Conservation (phyloP, 805 yeast genomes). For the Cyberlindnera galapagoensis region DNA sequence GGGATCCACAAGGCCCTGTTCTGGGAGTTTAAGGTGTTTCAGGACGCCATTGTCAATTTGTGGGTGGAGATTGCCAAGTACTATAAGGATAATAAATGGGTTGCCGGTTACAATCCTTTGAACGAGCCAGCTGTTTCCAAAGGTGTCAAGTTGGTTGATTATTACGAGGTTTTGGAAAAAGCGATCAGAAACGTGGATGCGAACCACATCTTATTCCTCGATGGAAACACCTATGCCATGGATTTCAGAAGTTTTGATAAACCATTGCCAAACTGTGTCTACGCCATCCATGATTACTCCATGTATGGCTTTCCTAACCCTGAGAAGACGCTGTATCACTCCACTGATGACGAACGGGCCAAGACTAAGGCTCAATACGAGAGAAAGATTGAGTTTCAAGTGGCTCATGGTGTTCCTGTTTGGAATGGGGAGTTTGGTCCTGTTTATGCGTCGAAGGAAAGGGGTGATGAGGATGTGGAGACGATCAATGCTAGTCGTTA, state of each 20-base stretch:
- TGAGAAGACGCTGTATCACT: constrained; percentile 28
- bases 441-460: constrained; percentile 36
- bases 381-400: constrained; percentile 39
- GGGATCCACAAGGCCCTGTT: constrained; percentile 38
- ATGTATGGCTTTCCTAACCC: constrained; percentile 37
- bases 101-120: constrained; percentile 46
- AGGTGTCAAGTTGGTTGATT: constrained; percentile 33
- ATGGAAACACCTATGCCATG: constrained; percentile 44
- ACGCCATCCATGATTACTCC: constrained; percentile 43
- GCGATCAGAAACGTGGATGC: constrained; percentile 37
- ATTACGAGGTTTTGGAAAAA: constrained; percentile 30
- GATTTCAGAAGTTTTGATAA: constrained; percentile 42
- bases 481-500: constrained; percentile 34
- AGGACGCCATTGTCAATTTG: constrained; percentile 36
- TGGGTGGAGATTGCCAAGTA: constrained; percentile 38
- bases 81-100: constrained; percentile 37
- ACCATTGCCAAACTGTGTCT: constrained; percentile 38
- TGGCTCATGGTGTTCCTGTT: constrained; percentile 36
- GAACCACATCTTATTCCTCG: constrained; percentile 40
- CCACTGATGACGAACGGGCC: constrained; percentile 29
- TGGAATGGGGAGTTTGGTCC: constrained; percentile 54
- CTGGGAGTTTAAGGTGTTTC: constrained; percentile 42
- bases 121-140: constrained; percentile 42
- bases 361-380: constrained; percentile 34
- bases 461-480: constrained; percentile 36